These are phyloP conservation scores for Psilocybe sp. DNA, from an alignment of 768 basidiomycete species.

Conservation along the genomic window DNA sequence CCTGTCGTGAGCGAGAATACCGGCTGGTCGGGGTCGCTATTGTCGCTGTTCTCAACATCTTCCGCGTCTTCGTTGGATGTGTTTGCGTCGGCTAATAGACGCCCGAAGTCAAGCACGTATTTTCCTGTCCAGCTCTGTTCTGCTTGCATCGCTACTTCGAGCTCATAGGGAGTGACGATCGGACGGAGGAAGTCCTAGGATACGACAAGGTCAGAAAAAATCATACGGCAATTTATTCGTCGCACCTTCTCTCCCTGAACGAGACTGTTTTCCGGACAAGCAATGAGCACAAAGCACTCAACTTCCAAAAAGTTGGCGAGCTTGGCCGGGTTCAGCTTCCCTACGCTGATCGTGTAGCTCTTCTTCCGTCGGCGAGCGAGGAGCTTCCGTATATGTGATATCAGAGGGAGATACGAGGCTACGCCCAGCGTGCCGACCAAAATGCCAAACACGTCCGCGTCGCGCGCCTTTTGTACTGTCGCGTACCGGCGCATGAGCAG, in stretches of 20 bases:
- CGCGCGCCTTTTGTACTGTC: slow-evolving; percentile 80
- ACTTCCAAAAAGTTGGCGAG: slow-evolving; percentile 95
- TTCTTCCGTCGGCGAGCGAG: slow-evolving; percentile 76
- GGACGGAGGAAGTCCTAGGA: slow-evolving; percentile 83
- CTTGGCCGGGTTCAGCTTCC: slow-evolving; percentile 92
- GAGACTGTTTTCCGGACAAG: slow-evolving; percentile 90
- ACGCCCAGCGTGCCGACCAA: slow-evolving; percentile 93
- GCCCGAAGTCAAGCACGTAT: slow-evolving; percentile 78
- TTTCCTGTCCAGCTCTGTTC: slow-evolving; percentile 71
- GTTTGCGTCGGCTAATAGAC: slow-evolving; percentile 40
- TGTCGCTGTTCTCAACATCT: slow-evolving; percentile 24
- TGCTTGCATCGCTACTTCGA: slow-evolving; percentile 73
- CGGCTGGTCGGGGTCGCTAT: slow-evolving; percentile 65
- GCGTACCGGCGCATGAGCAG: slow-evolving; percentile 90
- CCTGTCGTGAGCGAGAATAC: slow-evolving; percentile 87
- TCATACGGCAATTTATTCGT: neutral
- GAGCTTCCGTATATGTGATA: slow-evolving; percentile 73
- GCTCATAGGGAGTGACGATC: slow-evolving; percentile 92
- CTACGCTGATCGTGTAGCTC: slow-evolving; percentile 91
- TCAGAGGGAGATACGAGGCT: slow-evolving; percentile 82
- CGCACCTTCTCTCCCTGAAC: slow-evolving; percentile 58
- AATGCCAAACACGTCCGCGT: slow-evolving; percentile 93
- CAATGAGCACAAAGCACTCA: slow-evolving; percentile 93
- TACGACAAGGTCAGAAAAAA: neutral
- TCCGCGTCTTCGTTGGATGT: slow-evolving; percentile 22